These are phyloP conservation scores for Cercospora zeae-maydis DNA, from an alignment of 2,329 filamentous ascomycete species.

Conservation along the genomic window DNA sequence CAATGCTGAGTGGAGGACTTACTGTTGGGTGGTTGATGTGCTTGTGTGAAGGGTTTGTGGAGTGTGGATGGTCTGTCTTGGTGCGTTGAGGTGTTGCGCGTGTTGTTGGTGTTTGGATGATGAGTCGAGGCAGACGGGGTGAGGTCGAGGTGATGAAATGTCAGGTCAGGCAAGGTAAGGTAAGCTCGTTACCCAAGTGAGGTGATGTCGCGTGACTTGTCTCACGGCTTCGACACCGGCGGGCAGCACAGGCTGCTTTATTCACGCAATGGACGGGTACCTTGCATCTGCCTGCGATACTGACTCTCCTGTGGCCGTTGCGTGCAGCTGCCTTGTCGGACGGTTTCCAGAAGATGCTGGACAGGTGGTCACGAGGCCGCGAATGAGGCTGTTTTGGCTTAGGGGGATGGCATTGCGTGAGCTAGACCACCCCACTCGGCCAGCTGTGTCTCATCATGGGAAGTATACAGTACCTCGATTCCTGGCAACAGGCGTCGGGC, in stretches of 20 bases:
- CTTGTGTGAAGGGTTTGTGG: not conserved
- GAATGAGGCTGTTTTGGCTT: not conserved
- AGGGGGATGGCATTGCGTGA: constrained; percentile 1
- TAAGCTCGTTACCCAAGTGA: not conserved
- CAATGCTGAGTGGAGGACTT: not conserved
- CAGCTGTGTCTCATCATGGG: constrained; percentile 4
- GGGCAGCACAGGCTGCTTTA: not conserved
- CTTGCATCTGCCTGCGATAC: constrained; percentile 1
- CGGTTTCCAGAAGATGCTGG: not conserved
- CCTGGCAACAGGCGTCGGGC: constrained; percentile 1
- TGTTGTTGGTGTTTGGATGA: not conserved
- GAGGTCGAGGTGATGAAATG: not conserved
- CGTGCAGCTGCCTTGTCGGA: not conserved
- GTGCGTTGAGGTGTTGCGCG: not conserved
- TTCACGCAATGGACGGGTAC: not conserved
- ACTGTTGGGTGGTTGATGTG: constrained; percentile 6
- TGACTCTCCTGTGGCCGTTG: not conserved
- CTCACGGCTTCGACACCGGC: not conserved
- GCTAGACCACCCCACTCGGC: not conserved
- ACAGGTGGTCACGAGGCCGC: not conserved
- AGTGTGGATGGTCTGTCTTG: not conserved
- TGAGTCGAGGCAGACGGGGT: not conserved
- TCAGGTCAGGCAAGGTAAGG: not conserved
- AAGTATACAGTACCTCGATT: not conserved
- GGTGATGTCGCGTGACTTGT: constrained; percentile 4